Evolutionary conservation across 2,329 filamentous ascomycete genomes (phyloP), one percentile per base, ranked within the genome.

Genomic region (Ciborinia camelliae): DNA sequence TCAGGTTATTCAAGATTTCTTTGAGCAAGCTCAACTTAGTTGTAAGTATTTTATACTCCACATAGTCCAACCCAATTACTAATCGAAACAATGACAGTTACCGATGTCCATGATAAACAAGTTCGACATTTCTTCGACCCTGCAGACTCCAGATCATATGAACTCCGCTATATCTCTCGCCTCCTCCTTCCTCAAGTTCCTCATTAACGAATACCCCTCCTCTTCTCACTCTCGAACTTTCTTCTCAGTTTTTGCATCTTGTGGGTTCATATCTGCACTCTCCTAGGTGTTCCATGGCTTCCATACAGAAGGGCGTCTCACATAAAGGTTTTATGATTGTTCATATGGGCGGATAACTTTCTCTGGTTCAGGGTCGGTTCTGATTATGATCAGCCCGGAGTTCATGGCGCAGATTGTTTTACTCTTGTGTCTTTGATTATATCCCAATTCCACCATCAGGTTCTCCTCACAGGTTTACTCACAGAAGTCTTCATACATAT

Each of bases 1-100:
- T 52, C 78, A 79, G 10, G 73, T 76, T 1, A 74, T 84, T 35
- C 74, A 75, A 41, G 76, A 77, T 30, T 89, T 85, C 68, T 88
- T 87, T 70, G 77, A 84, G 58, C 77, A 77, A 37, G 76, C 88
- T 41, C 80, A 83, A 65, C 75, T 89, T 1, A 84, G 82, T 63
- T 84, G 86, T 87, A 76, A 78, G 84, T 79, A 47, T 12, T n/a
- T 28, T 18, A 14, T 23, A 10, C 26, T 20, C 39, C n/a, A n/a
- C 32, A 14, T 20, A 15, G 3, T 15, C 10, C 30, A 14, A 18
- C 41, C 26, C 28, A 26, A 45, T 26, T 26, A 30, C 68, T 73
- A 67, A 71, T 43, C 51, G n/a, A 10, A 15, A 18, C 37, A 8
- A 10, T 8, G 23, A n/a, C 30, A 75, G 73, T 71, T 52, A 64